Conservation (phyloP, 148 eudicot species). For the Persicaria tinctoria region DNA sequence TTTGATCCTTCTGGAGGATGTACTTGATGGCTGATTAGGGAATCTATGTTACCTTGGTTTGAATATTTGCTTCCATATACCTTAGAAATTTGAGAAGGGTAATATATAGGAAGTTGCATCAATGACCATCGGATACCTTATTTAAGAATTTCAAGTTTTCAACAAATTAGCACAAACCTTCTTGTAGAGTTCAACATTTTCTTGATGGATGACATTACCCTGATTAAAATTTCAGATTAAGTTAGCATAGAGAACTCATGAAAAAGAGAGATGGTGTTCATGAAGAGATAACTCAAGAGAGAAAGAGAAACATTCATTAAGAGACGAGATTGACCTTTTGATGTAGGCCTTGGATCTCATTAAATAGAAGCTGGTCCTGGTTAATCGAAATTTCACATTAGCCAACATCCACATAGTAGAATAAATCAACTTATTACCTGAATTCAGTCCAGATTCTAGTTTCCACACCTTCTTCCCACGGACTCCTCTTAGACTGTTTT, state of each 20-base stretch:
- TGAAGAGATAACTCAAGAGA: slow-evolving; percentile 2
- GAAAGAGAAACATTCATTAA: slow-evolving; percentile 2
- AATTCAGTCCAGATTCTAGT: not conserved
- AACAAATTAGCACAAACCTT: slow-evolving; percentile 23
- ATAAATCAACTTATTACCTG: not conserved
- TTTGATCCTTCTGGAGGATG: slow-evolving; percentile 4
- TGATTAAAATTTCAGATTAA: slow-evolving; percentile 24
- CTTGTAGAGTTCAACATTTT: slow-evolving; percentile 42
- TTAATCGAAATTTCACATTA: not conserved
- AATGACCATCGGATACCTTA: not conserved
- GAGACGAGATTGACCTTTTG: slow-evolving; percentile 36
- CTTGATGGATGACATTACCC: slow-evolving; percentile 32
- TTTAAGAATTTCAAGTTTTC: not conserved
- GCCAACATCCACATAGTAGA: not conserved
- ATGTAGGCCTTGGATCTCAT: slow-evolving; percentile 61
- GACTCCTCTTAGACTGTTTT: slow-evolving; percentile 31
- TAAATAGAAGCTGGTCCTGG: slow-evolving; percentile 58
- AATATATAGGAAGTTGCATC: not conserved
- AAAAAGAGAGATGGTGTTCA: slow-evolving; percentile 44
- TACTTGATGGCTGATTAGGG: not conserved
- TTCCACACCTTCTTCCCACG: slow-evolving; percentile 29
- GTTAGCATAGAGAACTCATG: slow-evolving; percentile 52
- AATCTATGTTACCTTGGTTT: not conserved
- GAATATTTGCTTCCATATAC: not conserved
- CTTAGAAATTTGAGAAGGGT: not conserved